phyloP scores from a whole-genome alignment of 1,284 basidiomycete genomes.

The Ustilago trichophora region DNA sequence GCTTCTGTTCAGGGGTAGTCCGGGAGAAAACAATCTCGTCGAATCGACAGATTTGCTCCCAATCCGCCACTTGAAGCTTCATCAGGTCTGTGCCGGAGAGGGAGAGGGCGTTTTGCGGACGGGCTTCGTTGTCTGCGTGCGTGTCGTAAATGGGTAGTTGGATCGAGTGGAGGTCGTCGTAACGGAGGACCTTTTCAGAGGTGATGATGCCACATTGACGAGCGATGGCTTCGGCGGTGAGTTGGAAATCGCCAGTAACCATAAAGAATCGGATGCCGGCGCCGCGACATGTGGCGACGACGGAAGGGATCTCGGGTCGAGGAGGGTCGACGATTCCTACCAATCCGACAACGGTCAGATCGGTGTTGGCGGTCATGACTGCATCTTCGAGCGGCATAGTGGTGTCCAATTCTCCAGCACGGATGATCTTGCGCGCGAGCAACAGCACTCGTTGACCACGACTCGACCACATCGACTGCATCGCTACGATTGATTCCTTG shows the following conservation, averaged over 20 bases:
- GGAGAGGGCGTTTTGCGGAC: slow-evolving; percentile 23
- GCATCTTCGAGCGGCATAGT: slow-evolving; percentile 67
- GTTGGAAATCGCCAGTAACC: slow-evolving; percentile 75
- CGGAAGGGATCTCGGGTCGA: slow-evolving; percentile 72
- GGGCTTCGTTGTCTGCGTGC: slow-evolving; percentile 42
- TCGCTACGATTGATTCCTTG: slow-evolving; percentile 11
- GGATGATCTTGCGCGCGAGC: slow-evolving; percentile 61
- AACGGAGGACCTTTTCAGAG: slow-evolving; percentile 57
- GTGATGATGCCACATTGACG: slow-evolving; percentile 73
- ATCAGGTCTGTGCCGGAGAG: slow-evolving; percentile 27
- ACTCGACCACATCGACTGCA: slow-evolving; percentile 69
- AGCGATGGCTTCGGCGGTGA: slow-evolving; percentile 73
- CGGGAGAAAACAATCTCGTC: slow-evolving; percentile 78
- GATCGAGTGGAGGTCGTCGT: slow-evolving; percentile 65
- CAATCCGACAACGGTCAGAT: slow-evolving; percentile 74
- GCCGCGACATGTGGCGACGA: slow-evolving; percentile 71
- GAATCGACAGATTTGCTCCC: slow-evolving; percentile 72
- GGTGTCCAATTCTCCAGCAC: slow-evolving; percentile 59
- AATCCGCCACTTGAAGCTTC: slow-evolving; percentile 54
- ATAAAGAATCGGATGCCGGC: slow-evolving; percentile 76
- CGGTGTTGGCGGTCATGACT: slow-evolving; percentile 55
- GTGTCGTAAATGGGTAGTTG: slow-evolving; percentile 19
- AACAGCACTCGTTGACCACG: slow-evolving; percentile 74
- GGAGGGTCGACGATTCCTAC: slow-evolving; percentile 76
- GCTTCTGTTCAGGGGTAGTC: slow-evolving; percentile 76